Percentiles rank a stretch among this genome's conserved stretches.
Evolutionary conservation across 768 basidiomycete species (phyloP).

Genomic region (Gloeostereum incarnatum): DNA sequence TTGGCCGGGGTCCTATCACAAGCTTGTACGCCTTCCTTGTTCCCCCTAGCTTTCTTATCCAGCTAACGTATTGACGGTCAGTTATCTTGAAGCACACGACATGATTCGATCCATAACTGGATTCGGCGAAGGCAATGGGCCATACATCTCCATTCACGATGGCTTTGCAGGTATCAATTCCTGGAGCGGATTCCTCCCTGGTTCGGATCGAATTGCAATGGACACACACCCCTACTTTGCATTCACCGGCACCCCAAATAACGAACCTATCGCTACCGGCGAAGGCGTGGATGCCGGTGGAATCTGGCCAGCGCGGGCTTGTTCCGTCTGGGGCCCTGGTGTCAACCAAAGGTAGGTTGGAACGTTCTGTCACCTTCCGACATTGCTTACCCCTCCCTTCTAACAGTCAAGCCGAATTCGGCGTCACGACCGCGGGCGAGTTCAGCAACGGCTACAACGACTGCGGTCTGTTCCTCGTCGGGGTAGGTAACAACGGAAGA

Average conservation of each 20-base stretch:
- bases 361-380: neutral
- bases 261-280: constrained; percentile 21
- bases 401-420: too few species aligned
- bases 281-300: constrained; percentile 24
- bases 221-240: constrained; percentile 41
- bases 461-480: constrained; percentile 28
- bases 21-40: constrained; percentile 41
- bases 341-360: constrained; percentile 22
- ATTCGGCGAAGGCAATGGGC: constrained; percentile 57
- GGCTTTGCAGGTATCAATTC: constrained; percentile 30
- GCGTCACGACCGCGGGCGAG: constrained; percentile 53
- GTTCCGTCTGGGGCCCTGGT: constrained; percentile 39
- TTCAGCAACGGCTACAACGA: constrained; percentile 47
- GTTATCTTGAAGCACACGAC: constrained; percentile 49
- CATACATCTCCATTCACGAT: constrained; percentile 46
- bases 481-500: too few species aligned
- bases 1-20: constrained; percentile 44
- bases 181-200: constrained; percentile 36
- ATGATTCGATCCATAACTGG: constrained; percentile 71
- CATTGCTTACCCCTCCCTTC: neutral
- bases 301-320: constrained; percentile 34
- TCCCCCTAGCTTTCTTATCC: constrained; percentile 18
- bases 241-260: constrained; percentile 25
- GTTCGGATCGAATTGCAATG: constrained; percentile 44
- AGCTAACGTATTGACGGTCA: constrained; percentile 22